Percentiles rank a stretch among this genome's conserved stretches.
Conservation (phyloP, 78 protist species). For the Anaeramoeba flamelloides region DNA sequence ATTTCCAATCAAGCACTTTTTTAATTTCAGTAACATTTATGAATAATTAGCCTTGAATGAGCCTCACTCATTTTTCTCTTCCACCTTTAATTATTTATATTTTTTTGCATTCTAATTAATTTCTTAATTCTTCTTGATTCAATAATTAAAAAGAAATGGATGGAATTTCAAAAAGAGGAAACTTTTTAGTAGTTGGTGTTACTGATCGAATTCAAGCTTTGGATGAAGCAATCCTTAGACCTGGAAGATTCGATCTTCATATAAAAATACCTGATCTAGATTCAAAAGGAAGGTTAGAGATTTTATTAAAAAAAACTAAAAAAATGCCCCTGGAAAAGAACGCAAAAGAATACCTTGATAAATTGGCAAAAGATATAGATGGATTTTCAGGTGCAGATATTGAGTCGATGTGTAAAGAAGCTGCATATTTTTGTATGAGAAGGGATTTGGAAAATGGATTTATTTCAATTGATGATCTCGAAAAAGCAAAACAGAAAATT, state of each 20-base stretch:
- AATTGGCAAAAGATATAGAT: not conserved
- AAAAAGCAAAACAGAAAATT: no score
- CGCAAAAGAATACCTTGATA: not conserved
- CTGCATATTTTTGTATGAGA: not conserved
- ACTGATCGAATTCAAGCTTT: not conserved
- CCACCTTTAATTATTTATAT: no score
- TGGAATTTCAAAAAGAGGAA: not conserved
- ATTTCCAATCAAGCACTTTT: no score
- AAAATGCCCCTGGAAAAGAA: not conserved
- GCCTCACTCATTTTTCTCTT: no score
- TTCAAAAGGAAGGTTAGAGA: not conserved
- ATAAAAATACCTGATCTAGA: not conserved
- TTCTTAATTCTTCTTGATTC: no score
- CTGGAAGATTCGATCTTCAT: conserved; percentile 2
- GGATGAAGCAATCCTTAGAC: not conserved
- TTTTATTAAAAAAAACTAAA: not conserved
- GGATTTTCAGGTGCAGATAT: not conserved
- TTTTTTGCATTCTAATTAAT: no score
- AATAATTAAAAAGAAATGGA: no score
- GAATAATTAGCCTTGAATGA: no score
- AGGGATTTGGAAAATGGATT: no score
- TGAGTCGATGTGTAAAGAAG: not conserved
- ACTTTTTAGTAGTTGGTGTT: not conserved
- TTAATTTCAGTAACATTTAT: no score
- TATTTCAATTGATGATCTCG: no score